Conservation (phyloP, 257 asterid species). For the Jacaranda copaia region DNA sequence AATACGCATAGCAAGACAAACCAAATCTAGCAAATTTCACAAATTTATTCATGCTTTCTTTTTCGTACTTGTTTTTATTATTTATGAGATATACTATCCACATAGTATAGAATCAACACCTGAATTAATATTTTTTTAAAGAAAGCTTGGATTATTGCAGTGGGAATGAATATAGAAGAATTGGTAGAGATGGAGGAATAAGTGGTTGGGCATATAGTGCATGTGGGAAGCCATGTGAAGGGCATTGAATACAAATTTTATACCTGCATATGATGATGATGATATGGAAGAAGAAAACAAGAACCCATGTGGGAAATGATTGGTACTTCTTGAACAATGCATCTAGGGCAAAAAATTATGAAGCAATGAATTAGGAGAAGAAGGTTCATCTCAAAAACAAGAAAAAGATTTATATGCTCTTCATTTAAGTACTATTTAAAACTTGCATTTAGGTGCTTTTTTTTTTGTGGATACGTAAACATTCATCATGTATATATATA, state of each 20-base stretch:
- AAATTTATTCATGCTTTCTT: background rate
- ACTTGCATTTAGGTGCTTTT: no score
- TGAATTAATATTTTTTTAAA: background rate
- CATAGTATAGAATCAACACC: background rate
- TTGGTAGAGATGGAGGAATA: constrained; percentile 31
- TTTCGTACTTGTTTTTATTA: background rate
- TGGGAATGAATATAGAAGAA: constrained; percentile 23
- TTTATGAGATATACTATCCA: background rate
- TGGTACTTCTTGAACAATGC: constrained; percentile 38
- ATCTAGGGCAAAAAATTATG: constrained; percentile 45
- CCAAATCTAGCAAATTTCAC: constrained; percentile 30
- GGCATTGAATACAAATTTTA: constrained; percentile 33
- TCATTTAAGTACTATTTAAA: no score
- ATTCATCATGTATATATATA: no score
- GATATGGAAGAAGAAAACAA: constrained; percentile 36
- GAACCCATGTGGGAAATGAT: constrained; percentile 52
- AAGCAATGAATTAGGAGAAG: constrained; percentile 24
- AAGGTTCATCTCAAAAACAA: background rate
- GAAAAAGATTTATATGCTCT: no score
- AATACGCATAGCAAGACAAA: constrained; percentile 10
- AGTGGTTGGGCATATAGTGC: constrained; percentile 44
- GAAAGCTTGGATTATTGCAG: constrained; percentile 23
- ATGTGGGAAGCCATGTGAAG: constrained; percentile 73
- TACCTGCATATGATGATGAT: constrained; percentile 28
- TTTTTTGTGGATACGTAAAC: no score